These are phyloP conservation scores for Claviceps cyperi DNA, from an alignment of 2,329 filamentous ascomycete genomes.

Conservation along the genomic window DNA sequence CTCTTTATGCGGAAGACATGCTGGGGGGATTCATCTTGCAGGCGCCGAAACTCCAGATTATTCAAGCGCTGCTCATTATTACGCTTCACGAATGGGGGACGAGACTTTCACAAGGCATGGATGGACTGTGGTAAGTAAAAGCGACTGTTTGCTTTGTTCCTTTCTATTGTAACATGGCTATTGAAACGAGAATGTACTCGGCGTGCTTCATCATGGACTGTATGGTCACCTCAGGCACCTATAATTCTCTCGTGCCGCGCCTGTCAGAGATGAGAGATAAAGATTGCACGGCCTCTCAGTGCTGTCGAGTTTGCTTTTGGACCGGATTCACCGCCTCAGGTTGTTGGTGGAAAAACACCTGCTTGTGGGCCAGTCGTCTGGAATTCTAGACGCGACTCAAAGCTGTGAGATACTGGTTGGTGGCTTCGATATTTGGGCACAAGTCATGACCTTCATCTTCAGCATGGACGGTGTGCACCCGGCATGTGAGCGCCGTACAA, in stretches of 20 bases:
- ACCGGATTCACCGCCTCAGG: conserved; percentile 9
- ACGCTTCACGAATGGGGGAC: conserved; percentile 28
- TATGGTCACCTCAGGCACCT: conserved; percentile 27
- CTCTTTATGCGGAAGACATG: conserved; percentile 14
- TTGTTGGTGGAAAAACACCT: conserved; percentile 2
- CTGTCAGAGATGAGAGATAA: conserved; percentile 20
- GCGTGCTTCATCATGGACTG: conserved; percentile 31
- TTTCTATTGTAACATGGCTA: conserved; percentile 8
- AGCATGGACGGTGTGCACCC: conserved; percentile 26
- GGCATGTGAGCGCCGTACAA: conserved; percentile 24
- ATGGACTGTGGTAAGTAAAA: conserved; percentile 20
- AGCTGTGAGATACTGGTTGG: conserved; percentile 22
- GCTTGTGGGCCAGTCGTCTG: conserved; percentile 4
- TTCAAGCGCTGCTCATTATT: conserved; percentile 25
- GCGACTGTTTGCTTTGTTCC: background rate
- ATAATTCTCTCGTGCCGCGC: conserved; percentile 22
- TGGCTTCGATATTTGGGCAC: conserved; percentile 29
- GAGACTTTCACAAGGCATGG: conserved; percentile 28
- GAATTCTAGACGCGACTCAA: conserved; percentile 13
- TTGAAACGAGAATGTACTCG: conserved; percentile 29
- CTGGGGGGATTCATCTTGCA: conserved; percentile 14
- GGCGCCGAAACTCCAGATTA: conserved; percentile 18
- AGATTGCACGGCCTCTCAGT: conserved; percentile 17
- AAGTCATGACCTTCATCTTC: conserved; percentile 26
- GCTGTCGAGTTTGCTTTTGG: conserved; percentile 26